Percentiles rank a stretch among this genome's conserved stretches.
phyloP scores from a whole-genome alignment of 371 early-diverging fungal species.

The Coemansia sp. region DNA sequence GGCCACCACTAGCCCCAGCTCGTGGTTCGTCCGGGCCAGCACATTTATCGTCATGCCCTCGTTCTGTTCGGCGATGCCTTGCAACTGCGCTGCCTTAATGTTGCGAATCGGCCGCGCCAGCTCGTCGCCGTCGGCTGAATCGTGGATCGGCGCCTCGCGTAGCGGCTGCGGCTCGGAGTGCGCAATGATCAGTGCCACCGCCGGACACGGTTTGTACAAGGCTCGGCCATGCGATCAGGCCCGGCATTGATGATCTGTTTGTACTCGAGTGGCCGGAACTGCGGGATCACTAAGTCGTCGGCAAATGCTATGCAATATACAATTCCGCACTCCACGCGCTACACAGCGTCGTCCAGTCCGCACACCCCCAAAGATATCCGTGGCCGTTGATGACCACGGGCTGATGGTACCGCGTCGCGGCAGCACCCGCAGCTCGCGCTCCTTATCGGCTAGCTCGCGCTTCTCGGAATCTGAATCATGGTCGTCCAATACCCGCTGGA shows the following conservation, averaged over 20 bases:
- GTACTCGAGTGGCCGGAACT: not conserved
- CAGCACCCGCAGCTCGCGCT: slow-evolving; percentile 56
- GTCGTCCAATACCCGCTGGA: slow-evolving; percentile 24
- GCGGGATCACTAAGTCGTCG: slow-evolving; percentile 13
- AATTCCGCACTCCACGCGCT: slow-evolving; percentile 87
- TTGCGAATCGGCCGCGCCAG: slow-evolving; percentile 87
- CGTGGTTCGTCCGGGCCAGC: slow-evolving; percentile 75
- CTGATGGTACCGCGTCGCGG: slow-evolving; percentile 95
- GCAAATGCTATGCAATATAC: slow-evolving; percentile 59
- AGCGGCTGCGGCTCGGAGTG: slow-evolving; percentile 75
- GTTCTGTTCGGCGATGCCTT: not conserved
- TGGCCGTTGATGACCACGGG: slow-evolving; percentile 98
- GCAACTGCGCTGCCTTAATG: slow-evolving; percentile 57
- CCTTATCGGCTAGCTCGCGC: slow-evolving; percentile 9
- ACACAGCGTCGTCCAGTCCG: slow-evolving; percentile 54
- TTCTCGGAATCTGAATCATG: not conserved
- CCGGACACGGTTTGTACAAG: slow-evolving; percentile 61
- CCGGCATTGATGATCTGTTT: slow-evolving; percentile 30
- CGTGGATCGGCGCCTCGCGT: slow-evolving; percentile 65
- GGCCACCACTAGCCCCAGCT: slow-evolving; percentile 89
- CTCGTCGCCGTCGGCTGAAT: slow-evolving; percentile 79
- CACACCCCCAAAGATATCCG: slow-evolving; percentile 77
- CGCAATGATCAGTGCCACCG: slow-evolving; percentile 67
- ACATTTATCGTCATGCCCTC: slow-evolving; percentile 51
- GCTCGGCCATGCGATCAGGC: slow-evolving; percentile 93